These are phyloP conservation scores for Linnemannia hyalina DNA, from an alignment of 192 early-diverging fungal genomes.

Conservation along the genomic window DNA sequence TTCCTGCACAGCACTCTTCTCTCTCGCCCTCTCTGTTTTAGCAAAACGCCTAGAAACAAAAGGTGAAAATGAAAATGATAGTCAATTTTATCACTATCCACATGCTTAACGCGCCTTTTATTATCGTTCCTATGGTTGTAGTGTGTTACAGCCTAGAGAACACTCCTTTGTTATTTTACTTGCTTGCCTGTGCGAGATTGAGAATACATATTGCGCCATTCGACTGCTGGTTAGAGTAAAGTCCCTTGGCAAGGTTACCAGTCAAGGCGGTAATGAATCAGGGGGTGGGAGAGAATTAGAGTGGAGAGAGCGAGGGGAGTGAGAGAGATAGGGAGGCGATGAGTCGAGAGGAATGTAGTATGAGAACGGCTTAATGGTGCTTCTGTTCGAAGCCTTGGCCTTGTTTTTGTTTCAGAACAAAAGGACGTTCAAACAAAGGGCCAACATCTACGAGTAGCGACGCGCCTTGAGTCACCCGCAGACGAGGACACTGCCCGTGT, in stretches of 20 bases:
- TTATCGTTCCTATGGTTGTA: neutral
- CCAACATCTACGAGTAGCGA: neutral
- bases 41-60: neutral
- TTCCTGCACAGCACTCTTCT: neutral
- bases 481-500: neutral
- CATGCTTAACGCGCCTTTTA: neutral
- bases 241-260: neutral
- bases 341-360: neutral
- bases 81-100: no score
- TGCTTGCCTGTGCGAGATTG: neutral
- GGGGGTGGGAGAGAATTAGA: neutral
- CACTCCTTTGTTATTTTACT: neutral
- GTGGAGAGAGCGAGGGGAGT: neutral
- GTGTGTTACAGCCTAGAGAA: neutral
- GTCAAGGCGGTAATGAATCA: neutral
- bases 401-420: no score
- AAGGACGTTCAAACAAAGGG: no score
- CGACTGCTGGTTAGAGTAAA: neutral
- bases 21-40: neutral
- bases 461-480: conserved; percentile 6
- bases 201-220: neutral
- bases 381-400: neutral
- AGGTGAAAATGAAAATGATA: neutral
- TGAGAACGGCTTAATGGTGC: neutral
- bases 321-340: neutral